These are phyloP conservation scores for Eutrema salsugineum DNA, from an alignment of 441 rosid species.

Conservation along the genomic window DNA sequence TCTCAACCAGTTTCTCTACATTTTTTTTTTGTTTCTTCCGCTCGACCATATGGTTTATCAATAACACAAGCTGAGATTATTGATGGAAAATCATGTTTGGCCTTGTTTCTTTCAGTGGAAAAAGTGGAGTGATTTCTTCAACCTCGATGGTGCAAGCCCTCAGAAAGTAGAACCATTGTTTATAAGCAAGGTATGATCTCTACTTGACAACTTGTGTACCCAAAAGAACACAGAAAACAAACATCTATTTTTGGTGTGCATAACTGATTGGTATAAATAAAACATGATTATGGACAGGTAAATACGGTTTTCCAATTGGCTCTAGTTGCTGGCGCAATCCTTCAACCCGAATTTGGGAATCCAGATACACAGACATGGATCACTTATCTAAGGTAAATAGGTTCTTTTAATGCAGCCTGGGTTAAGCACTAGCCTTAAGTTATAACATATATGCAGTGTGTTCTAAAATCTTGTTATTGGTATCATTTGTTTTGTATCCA, in stretches of 20 bases:
- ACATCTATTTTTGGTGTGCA: neutral
- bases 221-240: neutral
- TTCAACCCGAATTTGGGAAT: conserved; percentile 81
- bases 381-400: conserved; percentile 64
- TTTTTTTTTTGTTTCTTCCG: too few relatives aligned
- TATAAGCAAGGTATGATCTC: conserved; percentile 72
- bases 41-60: neutral
- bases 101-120: conserved; percentile 48
- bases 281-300: conserved; percentile 44
- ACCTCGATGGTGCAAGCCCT: conserved; percentile 66
- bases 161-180: conserved; percentile 86
- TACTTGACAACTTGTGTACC: neutral
- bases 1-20: neutral
- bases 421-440: neutral
- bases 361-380: conserved; percentile 59
- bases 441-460: neutral
- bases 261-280: neutral
- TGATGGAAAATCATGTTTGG: conserved; percentile 4
- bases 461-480: conserved; percentile 1
- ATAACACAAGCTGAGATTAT: neutral
- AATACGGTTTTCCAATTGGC: conserved; percentile 89
- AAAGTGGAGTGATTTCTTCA: conserved; percentile 74
- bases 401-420: too few relatives aligned
- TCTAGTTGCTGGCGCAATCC: conserved; percentile 79
- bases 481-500: conserved; percentile 22